Conservation (phyloP, 2,329 filamentous ascomycete species). For the Botryotinia globosa region DNA sequence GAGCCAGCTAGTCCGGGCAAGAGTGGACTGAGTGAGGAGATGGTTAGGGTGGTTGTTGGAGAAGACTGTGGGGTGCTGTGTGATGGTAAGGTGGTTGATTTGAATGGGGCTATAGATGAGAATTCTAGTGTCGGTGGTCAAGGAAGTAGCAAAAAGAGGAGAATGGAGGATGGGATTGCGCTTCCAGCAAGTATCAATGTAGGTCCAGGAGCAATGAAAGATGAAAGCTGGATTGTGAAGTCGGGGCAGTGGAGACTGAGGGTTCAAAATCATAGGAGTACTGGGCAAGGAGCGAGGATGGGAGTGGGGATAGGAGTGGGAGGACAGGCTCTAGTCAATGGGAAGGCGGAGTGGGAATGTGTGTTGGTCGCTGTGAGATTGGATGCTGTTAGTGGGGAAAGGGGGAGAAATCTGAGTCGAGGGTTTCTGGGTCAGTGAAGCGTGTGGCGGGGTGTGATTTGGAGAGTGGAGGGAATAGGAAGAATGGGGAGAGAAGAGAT, state of each 20-base stretch:
- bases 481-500: neutral
- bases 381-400: conserved; percentile 66
- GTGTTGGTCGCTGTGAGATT: conserved; percentile 73
- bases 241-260: conserved; percentile 71
- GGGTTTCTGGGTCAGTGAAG: conserved; percentile 52
- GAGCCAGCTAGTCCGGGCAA: conserved; percentile 66
- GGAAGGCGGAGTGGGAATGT: conserved; percentile 61
- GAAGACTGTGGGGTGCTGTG: conserved; percentile 53
- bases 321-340: conserved; percentile 31
- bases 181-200: neutral
- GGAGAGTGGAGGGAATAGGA: neutral
- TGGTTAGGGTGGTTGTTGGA: conserved; percentile 63
- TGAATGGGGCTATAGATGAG: conserved; percentile 10
- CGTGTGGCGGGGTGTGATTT: neutral
- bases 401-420: conserved; percentile 61
- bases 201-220: conserved; percentile 19
- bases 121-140: neutral
- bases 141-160: conserved; percentile 24
- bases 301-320: conserved; percentile 61
- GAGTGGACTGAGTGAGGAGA: conserved; percentile 66
- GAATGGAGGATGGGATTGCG: conserved; percentile 14
- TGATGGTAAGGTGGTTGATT: conserved; percentile 51
- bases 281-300: conserved; percentile 65
- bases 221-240: conserved; percentile 56
- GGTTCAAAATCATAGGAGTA: conserved; percentile 55